A percentile compares a stretch with the other conserved stretches of the same genome.
Conservation (phyloP, 768 basidiomycete genomes). For the Mycena crocata region DNA sequence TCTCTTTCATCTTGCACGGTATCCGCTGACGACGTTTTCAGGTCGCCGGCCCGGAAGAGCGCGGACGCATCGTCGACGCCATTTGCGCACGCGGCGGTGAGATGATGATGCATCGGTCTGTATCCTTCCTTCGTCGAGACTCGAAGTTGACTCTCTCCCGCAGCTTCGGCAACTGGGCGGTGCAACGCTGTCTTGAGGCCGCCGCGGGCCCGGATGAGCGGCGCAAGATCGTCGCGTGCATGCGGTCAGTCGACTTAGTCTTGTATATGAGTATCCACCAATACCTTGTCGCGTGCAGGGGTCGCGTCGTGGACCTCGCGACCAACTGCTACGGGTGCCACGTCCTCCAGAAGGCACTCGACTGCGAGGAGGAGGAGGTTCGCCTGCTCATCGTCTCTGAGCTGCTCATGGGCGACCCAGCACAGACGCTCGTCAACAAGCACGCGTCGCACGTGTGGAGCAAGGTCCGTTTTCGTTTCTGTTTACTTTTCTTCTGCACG, state of each 20-base stretch:
- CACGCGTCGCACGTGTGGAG: conserved; percentile 95
- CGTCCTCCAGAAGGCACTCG: conserved; percentile 89
- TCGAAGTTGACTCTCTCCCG: conserved; percentile 22
- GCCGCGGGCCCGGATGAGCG: conserved; percentile 80
- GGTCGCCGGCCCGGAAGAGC: conserved; percentile 81
- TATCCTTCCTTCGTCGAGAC: conserved; percentile 1
- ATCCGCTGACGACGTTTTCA: neutral
- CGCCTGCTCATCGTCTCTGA: conserved; percentile 86
- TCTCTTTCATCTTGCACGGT: neutral
- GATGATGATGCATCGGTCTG: conserved; percentile 91
- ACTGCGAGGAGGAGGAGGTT: conserved; percentile 87
- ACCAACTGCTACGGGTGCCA: conserved; percentile 93
- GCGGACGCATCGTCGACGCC: conserved; percentile 87
- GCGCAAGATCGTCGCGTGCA: conserved; percentile 85
- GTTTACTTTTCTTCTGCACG: conserved; percentile 8
- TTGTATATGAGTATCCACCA: conserved; percentile 5
- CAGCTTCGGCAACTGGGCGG: conserved; percentile 95
- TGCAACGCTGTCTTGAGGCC: conserved; percentile 87
- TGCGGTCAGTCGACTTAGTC: conserved; percentile 65
- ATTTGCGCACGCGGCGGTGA: conserved; percentile 87
- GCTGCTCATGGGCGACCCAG: conserved; percentile 85
- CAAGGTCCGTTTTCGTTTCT: conserved; percentile 63
- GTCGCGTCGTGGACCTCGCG: conserved; percentile 86
- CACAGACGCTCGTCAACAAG: conserved; percentile 88
- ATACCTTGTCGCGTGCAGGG: conserved; percentile 53